Evolutionary conservation across 805 yeast species (phyloP), one percentile per base, ranked within the genome.

Genomic region (Kuraishia floccosa): DNA sequence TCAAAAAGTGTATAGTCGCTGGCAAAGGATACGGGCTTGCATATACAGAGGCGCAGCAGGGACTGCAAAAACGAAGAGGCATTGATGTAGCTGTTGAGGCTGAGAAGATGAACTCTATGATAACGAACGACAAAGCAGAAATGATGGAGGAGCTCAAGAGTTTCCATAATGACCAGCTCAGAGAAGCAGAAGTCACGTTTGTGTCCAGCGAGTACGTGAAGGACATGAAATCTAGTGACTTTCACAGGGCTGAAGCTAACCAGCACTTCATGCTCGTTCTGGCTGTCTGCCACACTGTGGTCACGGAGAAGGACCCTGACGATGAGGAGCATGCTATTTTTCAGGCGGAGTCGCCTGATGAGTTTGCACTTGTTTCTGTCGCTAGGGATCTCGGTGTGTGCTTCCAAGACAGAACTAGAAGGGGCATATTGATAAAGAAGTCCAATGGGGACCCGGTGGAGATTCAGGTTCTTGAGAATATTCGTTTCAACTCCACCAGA

Each of bases 281-380:
- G 28, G 81, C 87, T 0, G 56, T 81, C 15, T 81, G 91, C 42
- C 87, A 81, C 44, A 72, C 85, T 4, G 91, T 77, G 4, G 69
- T 79, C 24, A 74, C 85, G 9, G 85, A 76, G 38, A 45, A 36
- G 6, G 58, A 56, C 28, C 47, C 46, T 3, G 52, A 55, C 6
- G 69, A 65, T 13, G n/a, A n/a, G n/a, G n/a, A n/a, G n/a, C 46
- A 52, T 21, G 49, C 73, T 25, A 62, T 63, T 18, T 76, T 72
- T 54, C 77, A 79, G 43, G 87, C 89, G 1, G 87, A 81, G 46
- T 77, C 86, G 6, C 93, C 93, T 0, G 93, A 81, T 56, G 93
- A 81, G 49, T 73, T 78, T 25, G 87, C 91, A 1, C 60, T 81
- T 32, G 89, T 82, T n/a, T 61, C 78, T 2, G 76, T 70, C 28